phyloP scores from a whole-genome alignment of 2,329 filamentous ascomycete genomes.

The Trichoderma guizhouense region DNA sequence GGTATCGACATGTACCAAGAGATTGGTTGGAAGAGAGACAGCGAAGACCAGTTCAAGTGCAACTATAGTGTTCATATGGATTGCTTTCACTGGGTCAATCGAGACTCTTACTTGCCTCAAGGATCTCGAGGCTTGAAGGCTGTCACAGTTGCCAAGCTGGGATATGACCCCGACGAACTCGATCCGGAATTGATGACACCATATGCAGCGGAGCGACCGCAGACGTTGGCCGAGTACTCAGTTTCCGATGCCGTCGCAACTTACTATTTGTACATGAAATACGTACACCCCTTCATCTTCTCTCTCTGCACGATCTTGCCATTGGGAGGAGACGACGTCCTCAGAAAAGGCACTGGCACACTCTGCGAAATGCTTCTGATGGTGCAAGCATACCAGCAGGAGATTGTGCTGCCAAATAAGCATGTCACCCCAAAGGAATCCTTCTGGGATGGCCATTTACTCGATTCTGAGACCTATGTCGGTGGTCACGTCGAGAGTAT shows the following conservation, averaged over 20 bases:
- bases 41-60: conserved; percentile 93
- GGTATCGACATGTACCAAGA: conserved; percentile 99
- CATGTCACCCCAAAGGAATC: conserved; percentile 86
- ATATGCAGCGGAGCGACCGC: conserved; percentile 82
- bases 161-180: conserved; percentile 96
- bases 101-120: conserved; percentile 96
- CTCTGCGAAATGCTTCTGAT: conserved; percentile 99
- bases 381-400: conserved; percentile 92
- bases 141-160: conserved; percentile 94
- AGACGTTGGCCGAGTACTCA: conserved; percentile 94
- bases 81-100: conserved; percentile 97
- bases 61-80: conserved; percentile 98
- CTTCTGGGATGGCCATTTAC: conserved; percentile 93
- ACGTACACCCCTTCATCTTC: conserved; percentile 99
- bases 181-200: conserved; percentile 97
- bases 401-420: conserved; percentile 94
- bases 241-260: conserved; percentile 98
- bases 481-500: conserved; percentile 99
- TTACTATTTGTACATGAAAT: conserved; percentile 99
- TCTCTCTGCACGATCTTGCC: conserved; percentile 96
- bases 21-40: conserved; percentile 94
- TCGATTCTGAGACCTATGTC: conserved; percentile 97
- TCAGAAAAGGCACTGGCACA: conserved; percentile 94
- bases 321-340: conserved; percentile 83
- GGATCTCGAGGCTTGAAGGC: conserved; percentile 96